Conservation (phyloP, 306 rosid genomes). For the Gillenia trifoliata region DNA sequence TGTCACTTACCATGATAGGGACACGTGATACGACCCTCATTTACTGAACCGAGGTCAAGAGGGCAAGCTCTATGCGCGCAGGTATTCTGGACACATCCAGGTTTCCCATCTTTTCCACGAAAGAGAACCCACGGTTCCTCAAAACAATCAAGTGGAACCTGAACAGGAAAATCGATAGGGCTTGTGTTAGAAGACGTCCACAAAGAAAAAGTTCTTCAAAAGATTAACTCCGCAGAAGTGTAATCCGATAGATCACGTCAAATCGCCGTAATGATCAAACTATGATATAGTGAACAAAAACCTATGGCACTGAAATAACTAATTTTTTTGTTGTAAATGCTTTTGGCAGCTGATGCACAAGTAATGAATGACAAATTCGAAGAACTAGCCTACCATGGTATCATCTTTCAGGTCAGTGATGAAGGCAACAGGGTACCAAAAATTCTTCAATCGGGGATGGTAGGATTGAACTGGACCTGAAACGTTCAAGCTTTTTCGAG, state of each 20-base stretch:
- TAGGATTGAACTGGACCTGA: constrained; percentile 91
- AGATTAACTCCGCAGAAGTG: not conserved
- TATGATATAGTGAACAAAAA: not conserved
- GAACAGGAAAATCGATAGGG: constrained; percentile 30
- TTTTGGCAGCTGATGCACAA: not conserved
- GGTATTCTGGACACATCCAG: constrained; percentile 94
- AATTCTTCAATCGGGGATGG: constrained; percentile 86
- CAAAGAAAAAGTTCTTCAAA: not conserved
- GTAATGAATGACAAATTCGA: not conserved
- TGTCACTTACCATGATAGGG: constrained; percentile 85
- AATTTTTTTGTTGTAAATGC: not conserved
- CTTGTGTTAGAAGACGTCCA: constrained; percentile 17
- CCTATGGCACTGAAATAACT: not conserved
- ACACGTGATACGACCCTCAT: constrained; percentile 87
- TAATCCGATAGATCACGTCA: not conserved
- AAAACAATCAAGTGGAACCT: constrained; percentile 88
- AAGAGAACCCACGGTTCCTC: constrained; percentile 96
- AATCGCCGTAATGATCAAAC: not conserved
- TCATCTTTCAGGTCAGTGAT: constrained; percentile 68
- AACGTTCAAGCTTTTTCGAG: constrained; percentile 60
- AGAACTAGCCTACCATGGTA: constrained; percentile 61
- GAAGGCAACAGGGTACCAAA: constrained; percentile 98
- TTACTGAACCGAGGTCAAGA: constrained; percentile 87
- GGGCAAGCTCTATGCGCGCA: constrained; percentile 99
- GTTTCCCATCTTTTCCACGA: constrained; percentile 86